Evolutionary conservation across 148 eudicot genomes (phyloP).

Genomic region (Fallopia convolvulus): DNA sequence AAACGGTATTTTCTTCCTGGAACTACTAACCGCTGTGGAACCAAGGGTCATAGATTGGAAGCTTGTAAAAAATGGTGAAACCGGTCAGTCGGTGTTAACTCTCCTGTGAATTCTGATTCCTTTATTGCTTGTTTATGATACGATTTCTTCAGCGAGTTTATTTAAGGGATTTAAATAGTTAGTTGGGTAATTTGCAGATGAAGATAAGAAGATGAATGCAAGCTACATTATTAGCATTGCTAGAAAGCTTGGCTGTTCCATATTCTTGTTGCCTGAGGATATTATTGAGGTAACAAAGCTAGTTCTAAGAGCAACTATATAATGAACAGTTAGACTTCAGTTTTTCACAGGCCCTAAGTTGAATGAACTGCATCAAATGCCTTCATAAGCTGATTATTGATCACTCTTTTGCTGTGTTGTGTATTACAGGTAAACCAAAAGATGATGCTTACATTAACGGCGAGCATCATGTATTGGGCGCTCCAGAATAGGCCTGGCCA

Average conservation of each 20-base stretch:
- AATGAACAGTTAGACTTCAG: background rate
- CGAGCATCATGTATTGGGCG: slow-evolving; percentile 81
- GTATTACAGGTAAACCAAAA: slow-evolving; percentile 56
- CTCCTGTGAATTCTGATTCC: background rate
- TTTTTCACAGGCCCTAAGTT: background rate
- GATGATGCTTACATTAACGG: slow-evolving; percentile 68
- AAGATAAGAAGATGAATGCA: slow-evolving; percentile 84
- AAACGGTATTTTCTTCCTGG: slow-evolving; percentile 73
- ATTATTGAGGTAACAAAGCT: slow-evolving; percentile 61
- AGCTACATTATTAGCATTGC: slow-evolving; percentile 90
- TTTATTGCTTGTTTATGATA: background rate
- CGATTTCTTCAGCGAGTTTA: background rate
- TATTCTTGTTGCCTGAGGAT: slow-evolving; percentile 92
- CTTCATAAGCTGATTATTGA: background rate
- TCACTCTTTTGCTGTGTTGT: background rate
- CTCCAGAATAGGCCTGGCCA: slow-evolving; percentile 28
- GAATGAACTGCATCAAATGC: background rate
- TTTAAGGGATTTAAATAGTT: background rate
- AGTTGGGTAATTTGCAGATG: slow-evolving; percentile 39
- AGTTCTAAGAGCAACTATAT: background rate
- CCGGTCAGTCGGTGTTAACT: slow-evolving; percentile 36
- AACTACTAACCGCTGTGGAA: slow-evolving; percentile 85
- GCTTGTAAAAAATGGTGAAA: slow-evolving; percentile 78
- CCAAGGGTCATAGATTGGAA: slow-evolving; percentile 89
- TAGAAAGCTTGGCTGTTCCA: slow-evolving; percentile 90